These are phyloP conservation scores for Lentinula guzmanii DNA, from an alignment of 768 basidiomycete species.

Conservation along the genomic window DNA sequence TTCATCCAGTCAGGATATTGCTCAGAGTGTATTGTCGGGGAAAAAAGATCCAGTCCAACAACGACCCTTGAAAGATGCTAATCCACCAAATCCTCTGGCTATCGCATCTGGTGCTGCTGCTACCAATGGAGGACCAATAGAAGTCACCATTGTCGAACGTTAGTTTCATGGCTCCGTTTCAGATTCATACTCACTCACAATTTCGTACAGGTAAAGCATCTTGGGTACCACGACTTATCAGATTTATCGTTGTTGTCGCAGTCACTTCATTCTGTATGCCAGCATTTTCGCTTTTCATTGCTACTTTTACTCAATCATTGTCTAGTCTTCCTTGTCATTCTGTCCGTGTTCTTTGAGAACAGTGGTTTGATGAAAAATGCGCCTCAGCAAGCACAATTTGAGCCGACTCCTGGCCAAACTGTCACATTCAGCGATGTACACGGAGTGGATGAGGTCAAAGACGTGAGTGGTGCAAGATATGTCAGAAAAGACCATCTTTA, in stretches of 20 bases:
- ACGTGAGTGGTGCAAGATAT: conserved; percentile 35
- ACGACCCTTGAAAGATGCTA: neutral
- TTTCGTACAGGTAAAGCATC: conserved; percentile 54
- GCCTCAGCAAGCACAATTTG: conserved; percentile 75
- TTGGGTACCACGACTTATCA: conserved; percentile 55
- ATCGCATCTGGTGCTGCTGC: conserved; percentile 30
- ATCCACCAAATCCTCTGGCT: neutral
- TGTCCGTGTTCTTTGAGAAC: conserved; percentile 89
- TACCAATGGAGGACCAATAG: conserved; percentile 48
- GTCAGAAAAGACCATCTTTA: neutral
- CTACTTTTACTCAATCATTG: neutral
- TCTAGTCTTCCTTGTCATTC: conserved; percentile 73
- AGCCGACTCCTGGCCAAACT: conserved; percentile 71
- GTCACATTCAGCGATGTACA: conserved; percentile 95
- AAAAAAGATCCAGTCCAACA: conserved; percentile 13
- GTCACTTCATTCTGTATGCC: conserved; percentile 64
- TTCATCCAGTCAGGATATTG: conserved; percentile 26
- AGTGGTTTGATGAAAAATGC: conserved; percentile 90
- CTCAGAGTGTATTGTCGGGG: conserved; percentile 40
- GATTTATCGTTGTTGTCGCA: conserved; percentile 51
- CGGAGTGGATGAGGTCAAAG: conserved; percentile 95
- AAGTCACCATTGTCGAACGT: conserved; percentile 82
- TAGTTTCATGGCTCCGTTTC: conserved; percentile 21
- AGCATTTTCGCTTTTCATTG: neutral
- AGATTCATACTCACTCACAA: neutral